Percentiles rank a stretch among this genome's conserved stretches.
Conservation (phyloP, 345 rosid genomes). For the Geranium rotundifolium region DNA sequence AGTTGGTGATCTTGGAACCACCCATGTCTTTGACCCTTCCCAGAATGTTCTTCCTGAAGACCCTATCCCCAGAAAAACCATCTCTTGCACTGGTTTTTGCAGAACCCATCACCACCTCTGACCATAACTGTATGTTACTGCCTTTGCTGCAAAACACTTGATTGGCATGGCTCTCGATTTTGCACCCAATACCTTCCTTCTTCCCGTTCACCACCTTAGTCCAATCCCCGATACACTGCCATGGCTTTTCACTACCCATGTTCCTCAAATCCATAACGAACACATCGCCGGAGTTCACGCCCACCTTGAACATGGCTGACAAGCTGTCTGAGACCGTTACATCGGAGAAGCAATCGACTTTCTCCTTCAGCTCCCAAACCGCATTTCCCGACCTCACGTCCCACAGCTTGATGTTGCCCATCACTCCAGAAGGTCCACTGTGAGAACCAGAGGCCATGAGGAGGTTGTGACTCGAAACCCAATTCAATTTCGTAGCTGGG, state of each 20-base stretch:
- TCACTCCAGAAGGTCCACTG: constrained; percentile 64
- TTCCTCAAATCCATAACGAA: constrained; percentile 55
- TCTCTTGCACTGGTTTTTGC: constrained; percentile 22
- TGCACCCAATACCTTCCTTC: constrained; percentile 73
- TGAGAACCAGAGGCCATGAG: constrained; percentile 89
- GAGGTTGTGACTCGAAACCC: constrained; percentile 51
- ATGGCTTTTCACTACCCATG: constrained; percentile 32
- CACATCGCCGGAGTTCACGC: constrained; percentile 66
- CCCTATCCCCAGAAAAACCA: constrained; percentile 28
- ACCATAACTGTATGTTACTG: constrained; percentile 64
- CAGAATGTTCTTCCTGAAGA: constrained; percentile 58
- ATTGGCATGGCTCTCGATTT: constrained; percentile 65
- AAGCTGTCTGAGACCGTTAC: constrained; percentile 58
- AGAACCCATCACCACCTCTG: constrained; percentile 54
- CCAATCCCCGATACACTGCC: constrained; percentile 59
- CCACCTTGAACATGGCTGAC: constrained; percentile 62
- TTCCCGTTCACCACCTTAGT: constrained; percentile 45
- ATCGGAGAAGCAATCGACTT: constrained; percentile 74
- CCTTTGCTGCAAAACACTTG: constrained; percentile 72
- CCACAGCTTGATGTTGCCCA: constrained; percentile 65
- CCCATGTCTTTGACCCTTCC: constrained; percentile 48
- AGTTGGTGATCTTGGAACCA: constrained; percentile 44
- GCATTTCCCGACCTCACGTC: constrained; percentile 65
- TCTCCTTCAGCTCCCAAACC: constrained; percentile 72
- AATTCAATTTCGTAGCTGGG: constrained; percentile 68